phyloP scores from a whole-genome alignment of 2,329 filamentous ascomycete species.

The Colletotrichum graminicola region DNA sequence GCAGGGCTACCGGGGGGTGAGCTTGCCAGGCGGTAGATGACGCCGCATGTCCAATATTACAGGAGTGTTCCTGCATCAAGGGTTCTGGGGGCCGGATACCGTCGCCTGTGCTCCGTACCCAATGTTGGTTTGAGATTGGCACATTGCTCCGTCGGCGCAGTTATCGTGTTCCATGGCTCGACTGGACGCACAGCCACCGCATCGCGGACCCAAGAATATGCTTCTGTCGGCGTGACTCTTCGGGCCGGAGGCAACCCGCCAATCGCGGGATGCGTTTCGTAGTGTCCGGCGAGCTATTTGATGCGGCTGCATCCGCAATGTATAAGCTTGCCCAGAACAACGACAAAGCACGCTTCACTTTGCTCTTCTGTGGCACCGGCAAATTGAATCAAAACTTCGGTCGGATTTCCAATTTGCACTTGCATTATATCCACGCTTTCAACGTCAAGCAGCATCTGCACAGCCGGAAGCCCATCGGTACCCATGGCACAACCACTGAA shows the following conservation, averaged over 20 bases:
- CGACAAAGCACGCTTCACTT: neutral
- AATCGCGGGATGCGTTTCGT: neutral
- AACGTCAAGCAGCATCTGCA: neutral
- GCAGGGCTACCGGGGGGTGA: neutral
- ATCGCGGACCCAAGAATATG: neutral
- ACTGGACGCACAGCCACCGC: neutral
- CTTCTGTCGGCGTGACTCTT: neutral
- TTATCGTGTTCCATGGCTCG: neutral
- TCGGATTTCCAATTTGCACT: neutral
- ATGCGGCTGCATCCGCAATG: neutral
- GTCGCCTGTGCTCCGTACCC: neutral
- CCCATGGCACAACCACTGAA: neutral
- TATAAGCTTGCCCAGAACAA: neutral
- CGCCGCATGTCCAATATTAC: no score
- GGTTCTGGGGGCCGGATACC: neutral
- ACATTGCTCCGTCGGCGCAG: neutral
- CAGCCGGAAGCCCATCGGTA: constrained; percentile 45
- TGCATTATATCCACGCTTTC: neutral
- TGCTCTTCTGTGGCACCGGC: neutral
- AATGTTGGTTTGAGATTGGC: neutral
- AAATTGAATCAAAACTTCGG: neutral
- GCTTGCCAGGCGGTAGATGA: neutral
- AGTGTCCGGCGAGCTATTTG: neutral
- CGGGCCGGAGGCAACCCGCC: neutral
- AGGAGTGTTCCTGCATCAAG: no score